Percentiles rank a stretch among this genome's conserved stretches.
Evolutionary conservation across 225 moss, liverwort and hornwort genomes (phyloP).

Genomic region (Physcomitrium patens): DNA sequence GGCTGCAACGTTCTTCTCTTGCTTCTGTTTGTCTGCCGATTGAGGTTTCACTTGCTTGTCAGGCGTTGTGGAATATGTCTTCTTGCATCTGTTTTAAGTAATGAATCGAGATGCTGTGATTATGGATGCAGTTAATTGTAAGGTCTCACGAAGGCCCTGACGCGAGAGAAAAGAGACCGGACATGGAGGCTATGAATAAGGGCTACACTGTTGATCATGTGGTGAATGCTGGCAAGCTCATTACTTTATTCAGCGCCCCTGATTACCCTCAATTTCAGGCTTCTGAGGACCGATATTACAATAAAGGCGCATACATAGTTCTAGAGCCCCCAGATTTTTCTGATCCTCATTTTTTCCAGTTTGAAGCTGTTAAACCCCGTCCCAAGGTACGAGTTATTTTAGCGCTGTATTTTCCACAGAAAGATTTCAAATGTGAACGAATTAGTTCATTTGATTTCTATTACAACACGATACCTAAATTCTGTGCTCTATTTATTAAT

Average conservation of each 20-base stretch:
- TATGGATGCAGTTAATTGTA: slow-evolving; percentile 82
- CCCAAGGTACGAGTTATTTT: slow-evolving; percentile 54
- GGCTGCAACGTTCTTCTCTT: no score
- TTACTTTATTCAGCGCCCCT: slow-evolving; percentile 98
- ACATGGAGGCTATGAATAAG: slow-evolving; percentile 94
- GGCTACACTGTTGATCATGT: slow-evolving; percentile 95
- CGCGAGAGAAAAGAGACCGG: slow-evolving; percentile 93
- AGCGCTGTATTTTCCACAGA: no score
- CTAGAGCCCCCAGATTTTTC: slow-evolving; percentile 84
- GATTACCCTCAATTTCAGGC: slow-evolving; percentile 99
- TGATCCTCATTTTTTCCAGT: slow-evolving; percentile 88
- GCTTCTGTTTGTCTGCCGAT: no score
- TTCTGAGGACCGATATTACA: slow-evolving; percentile 78
- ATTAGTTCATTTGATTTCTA: no score
- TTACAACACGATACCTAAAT: no score
- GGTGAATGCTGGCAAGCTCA: slow-evolving; percentile 93
- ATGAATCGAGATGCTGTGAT: slow-evolving; percentile 26
- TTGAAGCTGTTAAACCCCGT: slow-evolving; percentile 88
- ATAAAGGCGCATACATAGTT: slow-evolving; percentile 91
- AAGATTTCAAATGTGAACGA: no score
- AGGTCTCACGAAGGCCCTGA: slow-evolving; percentile 98
- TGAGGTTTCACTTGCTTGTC: no score
- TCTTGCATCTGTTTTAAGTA: no score
- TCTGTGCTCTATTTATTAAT: not conserved
- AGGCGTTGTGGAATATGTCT: no score